Conservation (phyloP, 2,329 filamentous ascomycete species). For the Phialophora macrospora region DNA sequence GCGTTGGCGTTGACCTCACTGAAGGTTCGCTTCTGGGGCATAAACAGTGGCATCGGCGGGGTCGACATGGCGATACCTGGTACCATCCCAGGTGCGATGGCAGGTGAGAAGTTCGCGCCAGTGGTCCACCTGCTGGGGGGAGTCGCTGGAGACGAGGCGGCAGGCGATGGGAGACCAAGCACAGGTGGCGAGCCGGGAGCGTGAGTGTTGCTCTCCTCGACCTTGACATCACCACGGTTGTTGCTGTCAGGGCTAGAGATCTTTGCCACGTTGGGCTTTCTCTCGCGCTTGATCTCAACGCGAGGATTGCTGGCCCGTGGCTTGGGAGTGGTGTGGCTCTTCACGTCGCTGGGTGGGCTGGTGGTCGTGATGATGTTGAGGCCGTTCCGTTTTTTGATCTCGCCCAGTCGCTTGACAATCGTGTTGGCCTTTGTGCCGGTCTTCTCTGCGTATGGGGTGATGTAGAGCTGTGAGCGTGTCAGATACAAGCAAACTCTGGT, state of each 20-base stretch:
- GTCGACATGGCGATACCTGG: not conserved
- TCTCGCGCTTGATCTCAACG: not conserved
- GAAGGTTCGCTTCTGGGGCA: constrained; percentile 17
- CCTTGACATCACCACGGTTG: not conserved
- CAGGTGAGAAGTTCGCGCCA: too few relatives aligned
- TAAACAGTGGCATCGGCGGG: not conserved
- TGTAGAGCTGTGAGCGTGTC: constrained; percentile 19
- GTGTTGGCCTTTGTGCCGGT: constrained; percentile 28
- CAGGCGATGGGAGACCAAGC: not conserved
- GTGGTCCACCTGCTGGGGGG: not conserved
- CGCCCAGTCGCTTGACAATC: constrained; percentile 24
- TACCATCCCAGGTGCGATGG: not conserved
- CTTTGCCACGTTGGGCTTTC: not conserved
- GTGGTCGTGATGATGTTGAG: constrained; percentile 31
- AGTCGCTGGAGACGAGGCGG: not conserved
- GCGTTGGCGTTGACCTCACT: not conserved
- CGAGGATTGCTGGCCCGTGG: not conserved
- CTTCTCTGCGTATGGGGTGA: constrained; percentile 24
- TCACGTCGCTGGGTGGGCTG: not conserved
- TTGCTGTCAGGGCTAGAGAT: not conserved
- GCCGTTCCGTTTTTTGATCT: constrained; percentile 30
- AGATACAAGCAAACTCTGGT: not conserved
- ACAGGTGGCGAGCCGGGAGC: not conserved
- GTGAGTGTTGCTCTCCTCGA: not conserved
- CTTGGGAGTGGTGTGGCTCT: constrained; percentile 1